Base-by-base conservation (phyloP, 2,329 filamentous ascomycete species). In the Fusarium sp. region DNA sequence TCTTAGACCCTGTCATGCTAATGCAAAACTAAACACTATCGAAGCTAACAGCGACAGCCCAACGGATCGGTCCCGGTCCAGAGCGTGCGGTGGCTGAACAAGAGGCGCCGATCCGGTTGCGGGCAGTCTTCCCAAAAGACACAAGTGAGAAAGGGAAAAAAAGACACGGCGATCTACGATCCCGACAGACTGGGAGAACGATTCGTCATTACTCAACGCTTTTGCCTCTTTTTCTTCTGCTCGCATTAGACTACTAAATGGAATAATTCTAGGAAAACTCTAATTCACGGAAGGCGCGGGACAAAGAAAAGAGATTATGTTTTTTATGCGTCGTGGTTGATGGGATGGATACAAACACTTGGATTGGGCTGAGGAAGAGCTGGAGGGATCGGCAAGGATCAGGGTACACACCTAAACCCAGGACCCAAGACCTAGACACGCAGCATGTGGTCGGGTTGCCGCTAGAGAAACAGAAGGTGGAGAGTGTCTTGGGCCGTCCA, bases 11-110 rank as follows among this genome's bases (percentile, higher is more conserved):
- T 68, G 43, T 63, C 55, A 22, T 50, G 44, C 54, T 58, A 58
- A 58, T 51, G 54, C 54, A 71, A 68, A 59, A 68, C 68, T 30
- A 30, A 59, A 68, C 57, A 74, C 73, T 74, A 76, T 75, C 73
- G 66, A 71, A 63, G 71, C 69, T 66, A 66, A 43, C 55, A 55
- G 47, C 16, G 27, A 50, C 49, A 50, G 62, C 34, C 52, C 55
- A 62, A 34, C 45, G 40, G 63, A 67, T 67, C 65, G 60, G 67
- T 71, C 60, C 55, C 65, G 56, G 67, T 71, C 60, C 52, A 73
- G 71, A 72, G 71, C 68, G 27, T 49, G 40, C 50, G 50, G 64
- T 71, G 68, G 64, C 68, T 47, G 49, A 29, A 29, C 42, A 44
- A 38, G 38, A 67, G 68, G 63, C 67, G 54, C 52, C 46, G 59